These are phyloP conservation scores for Moesziomyces antarcticus DNA, from an alignment of 1,284 basidiomycete species.

Conservation along the genomic window DNA sequence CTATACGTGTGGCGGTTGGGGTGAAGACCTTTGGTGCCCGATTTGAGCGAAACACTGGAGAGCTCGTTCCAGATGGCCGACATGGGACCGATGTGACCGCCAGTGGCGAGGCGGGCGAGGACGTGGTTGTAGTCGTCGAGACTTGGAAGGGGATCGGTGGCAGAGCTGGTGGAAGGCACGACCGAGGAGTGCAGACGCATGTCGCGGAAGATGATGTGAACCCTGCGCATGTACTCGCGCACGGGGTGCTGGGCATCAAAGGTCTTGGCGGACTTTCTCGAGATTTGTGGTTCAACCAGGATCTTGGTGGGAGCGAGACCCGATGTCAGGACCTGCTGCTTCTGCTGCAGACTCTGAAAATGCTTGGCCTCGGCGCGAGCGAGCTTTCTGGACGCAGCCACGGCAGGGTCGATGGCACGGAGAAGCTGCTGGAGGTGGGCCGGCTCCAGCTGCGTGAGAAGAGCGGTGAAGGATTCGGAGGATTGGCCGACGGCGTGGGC, in stretches of 20 bases:
- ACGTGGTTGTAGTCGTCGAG: conserved; percentile 57
- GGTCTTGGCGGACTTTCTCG: conserved; percentile 28
- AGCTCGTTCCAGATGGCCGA: conserved; percentile 54
- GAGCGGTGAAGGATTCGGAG: conserved; percentile 13
- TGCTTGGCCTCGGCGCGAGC: conserved; percentile 27
- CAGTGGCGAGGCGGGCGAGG: conserved; percentile 45
- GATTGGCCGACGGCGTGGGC: conserved; percentile 10
- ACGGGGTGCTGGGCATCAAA: conserved; percentile 28
- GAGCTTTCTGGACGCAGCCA: conserved; percentile 24
- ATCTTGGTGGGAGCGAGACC: conserved; percentile 21
- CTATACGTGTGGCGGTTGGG: conserved; percentile 52
- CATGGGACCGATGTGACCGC: conserved; percentile 55
- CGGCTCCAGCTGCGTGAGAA: conserved; percentile 40
- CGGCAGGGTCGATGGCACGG: conserved; percentile 49
- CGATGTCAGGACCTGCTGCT: conserved; percentile 11
- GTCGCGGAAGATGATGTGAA: conserved; percentile 50
- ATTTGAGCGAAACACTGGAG: conserved; percentile 15
- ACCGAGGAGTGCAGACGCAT: conserved; percentile 41
- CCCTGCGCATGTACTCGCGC: conserved; percentile 49
- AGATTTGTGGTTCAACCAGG: conserved; percentile 20
- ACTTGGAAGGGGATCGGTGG: conserved; percentile 25
- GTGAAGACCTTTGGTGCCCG: conserved; percentile 10
- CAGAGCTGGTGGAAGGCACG: conserved; percentile 21
- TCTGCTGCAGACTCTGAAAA: conserved; percentile 28
- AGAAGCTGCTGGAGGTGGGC: conserved; percentile 41